A percentile compares a stretch with the other conserved stretches of the same genome.
Evolutionary conservation across 2,329 filamentous ascomycete species (phyloP).

Genomic region (Zymoseptoria brevis): DNA sequence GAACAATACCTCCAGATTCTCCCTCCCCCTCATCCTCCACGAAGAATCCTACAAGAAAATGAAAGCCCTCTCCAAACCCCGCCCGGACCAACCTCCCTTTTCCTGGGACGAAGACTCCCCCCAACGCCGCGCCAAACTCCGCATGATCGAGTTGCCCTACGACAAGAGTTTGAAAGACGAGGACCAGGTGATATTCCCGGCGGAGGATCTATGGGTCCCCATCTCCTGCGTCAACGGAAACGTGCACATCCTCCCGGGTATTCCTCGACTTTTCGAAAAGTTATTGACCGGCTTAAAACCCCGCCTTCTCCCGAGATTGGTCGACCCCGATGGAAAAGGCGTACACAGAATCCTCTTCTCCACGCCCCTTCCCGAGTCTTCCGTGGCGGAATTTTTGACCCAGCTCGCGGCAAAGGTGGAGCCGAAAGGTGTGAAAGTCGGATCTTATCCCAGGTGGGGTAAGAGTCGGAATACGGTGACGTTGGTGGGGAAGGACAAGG

Average conservation of each 20-base stretch:
- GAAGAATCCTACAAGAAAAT: constrained; percentile 70
- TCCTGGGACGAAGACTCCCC: constrained; percentile 79
- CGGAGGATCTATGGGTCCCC: constrained; percentile 83
- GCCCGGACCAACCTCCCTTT: constrained; percentile 62
- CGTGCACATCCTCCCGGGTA: constrained; percentile 83
- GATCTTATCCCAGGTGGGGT: constrained; percentile 89
- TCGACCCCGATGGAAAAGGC: constrained; percentile 73
- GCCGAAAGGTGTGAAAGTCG: constrained; percentile 77
- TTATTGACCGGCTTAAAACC: constrained; percentile 73
- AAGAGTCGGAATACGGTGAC: constrained; percentile 85
- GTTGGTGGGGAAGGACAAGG: constrained; percentile 67
- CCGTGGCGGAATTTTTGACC: constrained; percentile 73
- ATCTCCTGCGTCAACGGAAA: constrained; percentile 85
- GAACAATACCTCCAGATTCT: no score
- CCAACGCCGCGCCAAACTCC: constrained; percentile 68
- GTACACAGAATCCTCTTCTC: constrained; percentile 73
- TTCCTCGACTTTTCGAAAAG: constrained; percentile 74
- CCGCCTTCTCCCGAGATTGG: constrained; percentile 59
- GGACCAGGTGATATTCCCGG: constrained; percentile 70
- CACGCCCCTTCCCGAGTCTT: constrained; percentile 80
- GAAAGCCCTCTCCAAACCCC: constrained; percentile 69
- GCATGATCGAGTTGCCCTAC: constrained; percentile 83
- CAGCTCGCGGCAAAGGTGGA: constrained; percentile 67
- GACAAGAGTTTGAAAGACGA: constrained; percentile 55
- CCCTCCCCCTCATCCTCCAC: constrained; percentile 68